phyloP scores from a whole-genome alignment of 768 basidiomycete species.

The Postia placenta region DNA sequence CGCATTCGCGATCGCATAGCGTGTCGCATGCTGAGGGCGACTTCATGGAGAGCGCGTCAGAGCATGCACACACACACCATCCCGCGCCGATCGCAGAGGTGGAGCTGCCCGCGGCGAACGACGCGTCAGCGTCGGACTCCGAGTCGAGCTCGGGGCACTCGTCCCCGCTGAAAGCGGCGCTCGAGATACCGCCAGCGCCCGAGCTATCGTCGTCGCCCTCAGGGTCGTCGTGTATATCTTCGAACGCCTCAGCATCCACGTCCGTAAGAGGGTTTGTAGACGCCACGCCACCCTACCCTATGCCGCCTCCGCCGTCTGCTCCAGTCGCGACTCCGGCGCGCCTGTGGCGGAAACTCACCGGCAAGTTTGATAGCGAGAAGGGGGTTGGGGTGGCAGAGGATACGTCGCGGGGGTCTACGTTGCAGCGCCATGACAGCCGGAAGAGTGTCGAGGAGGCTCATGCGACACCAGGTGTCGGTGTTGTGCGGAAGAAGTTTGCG shows the following conservation, averaged over 20 bases:
- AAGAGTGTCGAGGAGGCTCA: neutral
- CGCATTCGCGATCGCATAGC: constrained; percentile 13
- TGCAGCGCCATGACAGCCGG: neutral
- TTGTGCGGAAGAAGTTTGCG: neutral
- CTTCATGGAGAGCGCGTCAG: neutral
- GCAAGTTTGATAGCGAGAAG: neutral
- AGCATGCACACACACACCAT: neutral
- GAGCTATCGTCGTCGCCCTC: constrained; percentile 11
- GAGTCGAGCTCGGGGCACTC: constrained; percentile 6
- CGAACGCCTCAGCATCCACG: neutral
- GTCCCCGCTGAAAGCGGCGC: neutral
- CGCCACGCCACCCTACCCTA: neutral
- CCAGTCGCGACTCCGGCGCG: neutral
- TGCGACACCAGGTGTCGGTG: neutral
- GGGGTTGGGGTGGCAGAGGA: neutral
- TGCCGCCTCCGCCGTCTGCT: neutral
- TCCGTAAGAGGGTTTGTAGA: no score
- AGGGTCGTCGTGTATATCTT: constrained; percentile 12
- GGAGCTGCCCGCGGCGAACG: constrained; percentile 5
- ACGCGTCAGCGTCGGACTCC: neutral
- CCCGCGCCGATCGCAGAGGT: constrained; percentile 15
- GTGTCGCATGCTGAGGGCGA: constrained; percentile 13
- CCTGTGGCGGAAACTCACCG: neutral
- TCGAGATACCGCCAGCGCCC: constrained; percentile 4
- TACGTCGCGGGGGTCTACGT: neutral